phyloP scores from a whole-genome alignment of 1,284 basidiomycete species.

The Cutaneotrichosporon sp. region DNA sequence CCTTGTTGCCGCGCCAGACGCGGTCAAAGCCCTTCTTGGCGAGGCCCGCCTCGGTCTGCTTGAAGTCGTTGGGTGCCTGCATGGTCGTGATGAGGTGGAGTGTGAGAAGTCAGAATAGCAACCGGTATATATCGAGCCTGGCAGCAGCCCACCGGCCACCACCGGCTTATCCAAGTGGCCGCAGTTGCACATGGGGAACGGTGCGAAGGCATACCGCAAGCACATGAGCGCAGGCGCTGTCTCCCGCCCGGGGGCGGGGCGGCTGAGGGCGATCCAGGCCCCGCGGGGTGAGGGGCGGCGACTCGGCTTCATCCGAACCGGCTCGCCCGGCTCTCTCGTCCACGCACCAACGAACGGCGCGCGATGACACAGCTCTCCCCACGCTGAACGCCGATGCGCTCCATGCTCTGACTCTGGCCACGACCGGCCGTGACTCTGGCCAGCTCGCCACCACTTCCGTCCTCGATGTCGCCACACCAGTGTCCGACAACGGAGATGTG shows the following conservation, averaged over 20 bases:
- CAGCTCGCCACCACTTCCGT: no score
- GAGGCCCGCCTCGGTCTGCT: slow-evolving; percentile 25
- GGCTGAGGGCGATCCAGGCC: neutral
- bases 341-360: neutral
- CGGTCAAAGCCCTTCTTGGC: slow-evolving; percentile 36
- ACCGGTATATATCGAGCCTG: neutral
- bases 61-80: slow-evolving; percentile 2
- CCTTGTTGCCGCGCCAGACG: slow-evolving; percentile 41
- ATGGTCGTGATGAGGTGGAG: neutral
- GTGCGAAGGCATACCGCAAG: neutral
- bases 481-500: neutral
- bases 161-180: no score
- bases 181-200: neutral
- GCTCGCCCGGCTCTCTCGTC: neutral
- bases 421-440: no score
- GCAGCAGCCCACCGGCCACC: neutral
- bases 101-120: neutral
- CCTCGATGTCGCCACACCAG: neutral
- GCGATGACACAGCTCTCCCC: neutral
- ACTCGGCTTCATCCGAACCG: neutral
- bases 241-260: no score
- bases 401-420: no score
- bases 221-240: neutral
- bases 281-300: neutral
- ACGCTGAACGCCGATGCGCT: no score